These are phyloP conservation scores for Xylariales sp. DNA, from an alignment of 2,329 filamentous ascomycete genomes.

Conservation along the genomic window DNA sequence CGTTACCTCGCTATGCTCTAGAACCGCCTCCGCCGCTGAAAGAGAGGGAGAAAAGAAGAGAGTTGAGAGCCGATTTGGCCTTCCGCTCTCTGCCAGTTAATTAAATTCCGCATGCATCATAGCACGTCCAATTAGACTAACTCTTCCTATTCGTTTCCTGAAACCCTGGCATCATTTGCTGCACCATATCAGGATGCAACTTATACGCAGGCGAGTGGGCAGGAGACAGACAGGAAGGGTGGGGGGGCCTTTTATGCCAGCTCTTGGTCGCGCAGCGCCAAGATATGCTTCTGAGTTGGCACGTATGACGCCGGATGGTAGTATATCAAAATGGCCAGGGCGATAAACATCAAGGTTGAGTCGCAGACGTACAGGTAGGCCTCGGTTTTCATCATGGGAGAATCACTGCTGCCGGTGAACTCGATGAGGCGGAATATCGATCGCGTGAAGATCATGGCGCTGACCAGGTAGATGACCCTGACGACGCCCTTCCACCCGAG, in stretches of 20 bases:
- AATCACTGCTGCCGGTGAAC: not conserved
- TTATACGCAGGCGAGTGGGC: not conserved
- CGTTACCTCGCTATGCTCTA: too few species aligned
- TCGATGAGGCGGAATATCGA: slow-evolving; percentile 1
- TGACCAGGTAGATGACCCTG: not conserved
- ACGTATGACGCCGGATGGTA: not conserved
- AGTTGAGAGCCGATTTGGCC: too few species aligned
- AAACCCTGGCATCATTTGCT: too few species aligned
- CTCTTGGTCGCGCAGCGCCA: not conserved
- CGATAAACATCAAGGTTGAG: slow-evolving; percentile 1
- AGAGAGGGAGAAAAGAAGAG: too few species aligned
- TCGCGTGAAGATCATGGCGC: slow-evolving; percentile 1
- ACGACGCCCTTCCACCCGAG: not conserved
- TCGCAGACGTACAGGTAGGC: slow-evolving; percentile 2
- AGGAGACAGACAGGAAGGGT: too few species aligned
- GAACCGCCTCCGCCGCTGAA: too few species aligned
- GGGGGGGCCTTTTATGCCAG: not conserved
- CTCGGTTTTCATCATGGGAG: slow-evolving; percentile 2
- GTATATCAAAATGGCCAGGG: slow-evolving; percentile 1
- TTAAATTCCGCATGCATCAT: too few species aligned
- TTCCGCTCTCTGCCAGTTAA: too few species aligned
- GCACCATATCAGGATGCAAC: not conserved
- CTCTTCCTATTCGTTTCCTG: too few species aligned
- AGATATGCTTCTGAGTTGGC: not conserved
- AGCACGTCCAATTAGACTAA: too few species aligned